phyloP scores from a whole-genome alignment of 1,284 basidiomycete species.

The Malassezia globosa region DNA sequence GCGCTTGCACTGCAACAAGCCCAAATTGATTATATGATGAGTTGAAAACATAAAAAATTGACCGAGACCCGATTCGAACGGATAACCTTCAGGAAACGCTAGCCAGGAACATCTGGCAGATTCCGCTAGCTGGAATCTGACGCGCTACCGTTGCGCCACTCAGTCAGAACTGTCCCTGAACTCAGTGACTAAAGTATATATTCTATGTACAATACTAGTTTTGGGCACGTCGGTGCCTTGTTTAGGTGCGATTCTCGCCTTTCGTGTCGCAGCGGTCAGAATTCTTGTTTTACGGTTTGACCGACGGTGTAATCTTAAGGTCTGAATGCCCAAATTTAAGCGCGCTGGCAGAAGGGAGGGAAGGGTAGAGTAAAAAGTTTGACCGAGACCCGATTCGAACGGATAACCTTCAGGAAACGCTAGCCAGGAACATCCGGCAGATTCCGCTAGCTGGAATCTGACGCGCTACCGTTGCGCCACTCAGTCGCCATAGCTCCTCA shows the following conservation, averaged over 20 bases:
- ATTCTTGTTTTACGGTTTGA: too few relatives aligned
- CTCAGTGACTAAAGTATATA: neutral
- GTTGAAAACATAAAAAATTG: conserved; percentile 9
- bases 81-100: conserved; percentile 23
- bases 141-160: conserved; percentile 23
- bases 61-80: conserved; percentile 23
- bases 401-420: conserved; percentile 23
- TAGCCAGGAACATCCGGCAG: conserved; percentile 6
- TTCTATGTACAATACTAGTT: neutral
- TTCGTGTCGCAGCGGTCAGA: too few relatives aligned
- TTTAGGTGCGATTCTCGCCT: too few relatives aligned
- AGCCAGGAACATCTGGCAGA: conserved; percentile 6
- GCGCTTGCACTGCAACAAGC: too few relatives aligned
- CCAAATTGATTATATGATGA: too few relatives aligned
- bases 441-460: conserved; percentile 19
- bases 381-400: conserved; percentile 23
- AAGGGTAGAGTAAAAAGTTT: too few relatives aligned
- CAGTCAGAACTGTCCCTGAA: conserved; percentile 6
- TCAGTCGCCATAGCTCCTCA: conserved; percentile 5
- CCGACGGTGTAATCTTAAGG: too few relatives aligned
- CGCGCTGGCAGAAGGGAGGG: too few relatives aligned
- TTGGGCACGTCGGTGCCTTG: neutral
- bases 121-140: conserved; percentile 20
- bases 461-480: conserved; percentile 23
- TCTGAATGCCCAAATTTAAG: too few relatives aligned